phyloP scores from a whole-genome alignment of 2,329 filamentous ascomycete species.

The Fusarium setosum region DNA sequence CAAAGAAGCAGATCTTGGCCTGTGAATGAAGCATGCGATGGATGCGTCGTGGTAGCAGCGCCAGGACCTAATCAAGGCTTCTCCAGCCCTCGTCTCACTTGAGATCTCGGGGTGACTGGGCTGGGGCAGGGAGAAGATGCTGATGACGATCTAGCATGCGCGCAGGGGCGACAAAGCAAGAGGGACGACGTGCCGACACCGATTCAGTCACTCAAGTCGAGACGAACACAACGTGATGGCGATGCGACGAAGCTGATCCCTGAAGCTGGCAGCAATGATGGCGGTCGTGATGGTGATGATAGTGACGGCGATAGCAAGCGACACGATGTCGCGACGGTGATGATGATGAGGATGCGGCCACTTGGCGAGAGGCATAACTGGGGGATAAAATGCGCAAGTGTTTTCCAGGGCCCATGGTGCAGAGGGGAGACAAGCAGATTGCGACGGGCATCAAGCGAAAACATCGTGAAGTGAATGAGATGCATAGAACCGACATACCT shows the following conservation, averaged over 20 bases:
- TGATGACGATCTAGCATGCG: conserved; percentile 23
- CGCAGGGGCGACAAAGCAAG: conserved; percentile 2
- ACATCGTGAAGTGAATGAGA: conserved; percentile 35
- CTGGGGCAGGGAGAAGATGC: conserved; percentile 23
- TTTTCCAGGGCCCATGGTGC: background rate
- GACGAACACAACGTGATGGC: conserved; percentile 4
- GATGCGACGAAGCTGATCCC: conserved; percentile 1
- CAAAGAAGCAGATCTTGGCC: background rate
- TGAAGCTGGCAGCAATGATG: background rate
- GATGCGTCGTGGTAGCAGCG: background rate
- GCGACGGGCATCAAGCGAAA: conserved; percentile 24
- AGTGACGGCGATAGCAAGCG: conserved; percentile 13
- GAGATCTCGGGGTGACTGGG: conserved; percentile 15
- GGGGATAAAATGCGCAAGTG: conserved; percentile 7
- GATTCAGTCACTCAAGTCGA: conserved; percentile 40
- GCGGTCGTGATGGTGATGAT: conserved; percentile 11
- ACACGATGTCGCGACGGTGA: conserved; percentile 8
- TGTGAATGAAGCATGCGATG: conserved; percentile 9
- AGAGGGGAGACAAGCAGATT: background rate
- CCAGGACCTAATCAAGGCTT: background rate
- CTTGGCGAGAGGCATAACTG: conserved; percentile 28
- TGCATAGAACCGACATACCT: conserved; percentile 54
- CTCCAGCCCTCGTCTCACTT: conserved; percentile 18
- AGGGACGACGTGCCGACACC: conserved; percentile 19
- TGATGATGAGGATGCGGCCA: conserved; percentile 17